Conservation (phyloP, 352 stramenopile genomes). For the Bremia lactucae region DNA sequence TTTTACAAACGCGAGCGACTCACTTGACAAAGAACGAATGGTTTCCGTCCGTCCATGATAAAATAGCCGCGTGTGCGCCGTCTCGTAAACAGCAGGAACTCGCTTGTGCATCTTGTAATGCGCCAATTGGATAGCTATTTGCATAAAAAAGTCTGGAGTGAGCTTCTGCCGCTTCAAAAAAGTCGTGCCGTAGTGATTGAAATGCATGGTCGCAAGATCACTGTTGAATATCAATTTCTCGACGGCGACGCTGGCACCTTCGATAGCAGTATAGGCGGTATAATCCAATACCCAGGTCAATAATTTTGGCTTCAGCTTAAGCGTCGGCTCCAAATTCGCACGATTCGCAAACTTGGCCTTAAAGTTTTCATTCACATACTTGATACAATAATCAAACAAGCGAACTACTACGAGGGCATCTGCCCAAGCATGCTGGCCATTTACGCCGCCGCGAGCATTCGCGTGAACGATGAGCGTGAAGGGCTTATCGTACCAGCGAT, state of each 20-base stretch:
- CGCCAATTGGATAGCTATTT: conserved; percentile 95
- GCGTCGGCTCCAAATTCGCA: conserved; percentile 49
- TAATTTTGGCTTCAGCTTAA: conserved; percentile 55
- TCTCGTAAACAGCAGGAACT: conserved; percentile 94
- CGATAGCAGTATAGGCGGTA: conserved; percentile 67
- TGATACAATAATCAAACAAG: conserved; percentile 91
- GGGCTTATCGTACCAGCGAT: conserved; percentile 98
- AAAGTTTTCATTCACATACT: conserved; percentile 86
- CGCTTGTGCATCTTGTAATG: conserved; percentile 92
- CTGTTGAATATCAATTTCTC: conserved; percentile 88
- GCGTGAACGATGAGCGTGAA: conserved; percentile 94
- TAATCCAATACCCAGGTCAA: conserved; percentile 82
- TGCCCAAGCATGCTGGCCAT: conserved; percentile 96
- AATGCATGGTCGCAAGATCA: conserved; percentile 86
- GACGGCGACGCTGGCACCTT: conserved; percentile 81
- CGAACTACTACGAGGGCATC: conserved; percentile 93
- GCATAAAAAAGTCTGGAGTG: conserved; percentile 95
- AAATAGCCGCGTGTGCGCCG: conserved; percentile 94
- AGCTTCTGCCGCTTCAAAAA: conserved; percentile 92
- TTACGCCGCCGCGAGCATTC: conserved; percentile 91
- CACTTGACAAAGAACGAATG: conserved; percentile 79
- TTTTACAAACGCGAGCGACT: conserved; percentile 87
- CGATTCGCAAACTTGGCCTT: conserved; percentile 78
- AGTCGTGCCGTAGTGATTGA: conserved; percentile 86
- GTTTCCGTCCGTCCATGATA: conserved; percentile 94